Conservation (phyloP, 2,329 filamentous ascomycete species). For the Epichloe baconii region DNA sequence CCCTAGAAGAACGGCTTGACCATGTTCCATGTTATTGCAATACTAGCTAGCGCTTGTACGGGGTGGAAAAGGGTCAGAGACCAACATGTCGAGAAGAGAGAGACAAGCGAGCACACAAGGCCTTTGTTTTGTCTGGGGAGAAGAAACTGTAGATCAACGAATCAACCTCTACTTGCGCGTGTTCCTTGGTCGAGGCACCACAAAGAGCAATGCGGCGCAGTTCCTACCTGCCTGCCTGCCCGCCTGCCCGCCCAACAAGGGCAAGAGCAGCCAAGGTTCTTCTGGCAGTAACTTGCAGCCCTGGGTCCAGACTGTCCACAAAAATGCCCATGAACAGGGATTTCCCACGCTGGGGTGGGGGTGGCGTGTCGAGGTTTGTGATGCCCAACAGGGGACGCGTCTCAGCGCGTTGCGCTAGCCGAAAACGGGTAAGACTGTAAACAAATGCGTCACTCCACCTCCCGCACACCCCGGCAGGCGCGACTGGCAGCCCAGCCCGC, state of each 20-base stretch:
- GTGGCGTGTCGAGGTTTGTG: slow-evolving; percentile 4
- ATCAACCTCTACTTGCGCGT: neutral
- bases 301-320: slow-evolving; percentile 1
- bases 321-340: neutral
- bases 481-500: slow-evolving; percentile 7
- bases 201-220: too few relatives aligned
- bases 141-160: slow-evolving; percentile 2
- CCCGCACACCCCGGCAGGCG: slow-evolving; percentile 8
- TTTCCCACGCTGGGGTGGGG: neutral
- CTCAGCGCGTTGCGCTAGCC: slow-evolving; percentile 19
- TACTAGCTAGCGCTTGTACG: neutral
- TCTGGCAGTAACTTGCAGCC: neutral
- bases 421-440: slow-evolving; percentile 19
- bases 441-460: slow-evolving; percentile 24
- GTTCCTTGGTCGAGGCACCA: too few relatives aligned
- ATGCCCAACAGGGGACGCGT: slow-evolving; percentile 19
- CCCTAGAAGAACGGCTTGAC: neutral
- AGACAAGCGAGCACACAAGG: neutral
- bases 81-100: neutral
- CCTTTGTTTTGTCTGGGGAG: slow-evolving; percentile 2
- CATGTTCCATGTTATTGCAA: neutral
- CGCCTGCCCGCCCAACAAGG: neutral
- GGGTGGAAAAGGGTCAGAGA: slow-evolving; percentile 1
- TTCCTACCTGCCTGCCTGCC: too few relatives aligned
- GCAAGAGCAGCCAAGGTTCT: neutral